Conservation (phyloP, 768 basidiomycete genomes). For the Xerocomus brunneocitrinus region DNA sequence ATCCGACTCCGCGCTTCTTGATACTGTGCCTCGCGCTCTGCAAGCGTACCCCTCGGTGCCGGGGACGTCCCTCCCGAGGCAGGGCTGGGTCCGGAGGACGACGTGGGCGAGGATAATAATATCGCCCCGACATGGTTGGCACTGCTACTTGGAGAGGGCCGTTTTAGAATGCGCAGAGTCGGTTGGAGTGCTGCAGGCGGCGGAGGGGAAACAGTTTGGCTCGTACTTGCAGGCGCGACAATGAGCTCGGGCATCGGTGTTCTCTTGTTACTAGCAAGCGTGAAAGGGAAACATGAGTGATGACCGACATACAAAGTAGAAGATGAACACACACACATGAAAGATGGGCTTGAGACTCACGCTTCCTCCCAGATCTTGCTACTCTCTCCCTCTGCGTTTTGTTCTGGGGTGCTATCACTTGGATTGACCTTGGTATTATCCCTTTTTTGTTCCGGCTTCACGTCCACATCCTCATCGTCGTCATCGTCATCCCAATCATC, state of each 20-base stretch:
- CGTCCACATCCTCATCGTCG: constrained; percentile 29
- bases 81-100: constrained; percentile 14
- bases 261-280: constrained; percentile 47
- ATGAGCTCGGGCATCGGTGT: constrained; percentile 66
- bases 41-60: constrained; percentile 34
- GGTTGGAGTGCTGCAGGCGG: constrained; percentile 58
- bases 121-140: background rate
- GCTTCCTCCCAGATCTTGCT: constrained; percentile 66
- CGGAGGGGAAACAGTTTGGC: constrained; percentile 40
- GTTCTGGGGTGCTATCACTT: constrained; percentile 8
- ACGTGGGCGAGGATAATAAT: constrained; percentile 8
- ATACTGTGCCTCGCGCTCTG: constrained; percentile 70
- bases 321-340: constrained; percentile 8
- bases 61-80: constrained; percentile 12
- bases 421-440: background rate
- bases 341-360: constrained; percentile 39
- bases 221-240: constrained; percentile 36
- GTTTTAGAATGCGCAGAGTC: constrained; percentile 67
- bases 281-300: background rate
- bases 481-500: constrained; percentile 59
- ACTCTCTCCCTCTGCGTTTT: constrained; percentile 26
- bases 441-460: background rate
- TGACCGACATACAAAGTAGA: constrained; percentile 5
- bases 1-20: constrained; percentile 71
- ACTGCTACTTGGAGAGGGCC: constrained; percentile 38